Base-by-base conservation (phyloP, 106 monocot genomes). In the Dendrobium huoshanense region DNA sequence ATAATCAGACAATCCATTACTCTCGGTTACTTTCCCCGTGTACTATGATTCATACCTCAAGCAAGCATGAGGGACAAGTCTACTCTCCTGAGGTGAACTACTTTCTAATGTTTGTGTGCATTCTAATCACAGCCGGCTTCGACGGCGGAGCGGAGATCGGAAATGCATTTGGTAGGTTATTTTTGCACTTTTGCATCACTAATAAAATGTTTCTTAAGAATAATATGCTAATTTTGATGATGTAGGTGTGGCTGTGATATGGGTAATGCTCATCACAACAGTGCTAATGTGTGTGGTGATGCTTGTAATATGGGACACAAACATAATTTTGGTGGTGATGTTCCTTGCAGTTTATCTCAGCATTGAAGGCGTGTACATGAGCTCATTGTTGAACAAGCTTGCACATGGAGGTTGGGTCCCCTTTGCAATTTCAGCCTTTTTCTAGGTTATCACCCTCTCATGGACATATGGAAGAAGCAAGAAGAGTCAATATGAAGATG, bases 241-340 rank as follows among this genome's bases (percentile, higher is more conserved):
- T 68, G 68, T 77, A 92, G 92, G 92, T 10, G 87, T 89, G 25
- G 92, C 88, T 0, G 92, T 92, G 48, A 86, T 92, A 82, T 84
- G 82, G 75, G 90, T 92, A 54, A 92, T 92, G 92, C 78, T 92
- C 16, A 84, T 92, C 70, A 92, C 90, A 6, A 90, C 90, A 18
- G 72, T 75, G 9, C 79, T 92, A 0, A 84, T 92, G 81, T 58
- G 49, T 4, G 77, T 90, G 67, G 83, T 90, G 22, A 92, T 92
- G 92, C 47, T 88, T 7, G 81, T 90, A 6, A 79, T 92, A 1
- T 92, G 92, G 90, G 18, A 79, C 59, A 81, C 80, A 70, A 79
- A 84, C 22, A 43, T 87, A 3, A 25, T 85, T 24, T 79, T 88
- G 0, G 80, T 85, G 8, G 15, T 42, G 2, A 7, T 78, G 20